phyloP scores from a whole-genome alignment of 148 eudicot genomes.

The Gaultheria prostrata region DNA sequence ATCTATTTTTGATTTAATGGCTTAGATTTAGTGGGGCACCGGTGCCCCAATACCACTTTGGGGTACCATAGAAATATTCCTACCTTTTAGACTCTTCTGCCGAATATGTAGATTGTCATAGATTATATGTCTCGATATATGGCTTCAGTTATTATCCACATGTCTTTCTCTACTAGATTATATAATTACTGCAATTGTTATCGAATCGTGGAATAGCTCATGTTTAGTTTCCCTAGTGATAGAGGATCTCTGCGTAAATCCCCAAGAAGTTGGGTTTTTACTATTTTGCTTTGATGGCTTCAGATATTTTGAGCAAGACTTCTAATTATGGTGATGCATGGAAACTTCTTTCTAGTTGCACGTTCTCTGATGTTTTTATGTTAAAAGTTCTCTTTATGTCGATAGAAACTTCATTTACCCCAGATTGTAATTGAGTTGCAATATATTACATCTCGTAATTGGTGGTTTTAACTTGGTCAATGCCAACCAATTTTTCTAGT shows the following conservation, averaged over 20 bases:
- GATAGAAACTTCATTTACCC: background rate
- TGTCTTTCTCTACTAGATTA: background rate
- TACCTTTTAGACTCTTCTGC: background rate
- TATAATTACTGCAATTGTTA: background rate
- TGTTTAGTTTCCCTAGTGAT: background rate
- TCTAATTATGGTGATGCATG: background rate
- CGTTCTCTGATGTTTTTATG: background rate
- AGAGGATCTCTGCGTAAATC: background rate
- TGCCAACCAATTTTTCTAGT: conserved; percentile 34
- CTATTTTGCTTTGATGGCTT: background rate
- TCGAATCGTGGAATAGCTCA: background rate
- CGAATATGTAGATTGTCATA: background rate
- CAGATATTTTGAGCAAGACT: background rate
- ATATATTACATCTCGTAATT: background rate
- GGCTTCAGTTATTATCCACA: background rate
- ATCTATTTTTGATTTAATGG: too few species aligned
- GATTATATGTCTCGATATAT: background rate
- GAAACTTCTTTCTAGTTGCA: background rate
- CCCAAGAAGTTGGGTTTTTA: background rate
- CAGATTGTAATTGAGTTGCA: background rate
- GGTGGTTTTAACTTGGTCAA: conserved; percentile 3
- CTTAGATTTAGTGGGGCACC: too few species aligned
- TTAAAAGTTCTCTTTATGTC: background rate
- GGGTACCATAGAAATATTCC: too few species aligned
- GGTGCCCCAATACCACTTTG: too few species aligned